Evolutionary conservation across 1,284 basidiomycete genomes (phyloP), one percentile per base, ranked within the genome.

Genomic region (Puccinia polysora): DNA sequence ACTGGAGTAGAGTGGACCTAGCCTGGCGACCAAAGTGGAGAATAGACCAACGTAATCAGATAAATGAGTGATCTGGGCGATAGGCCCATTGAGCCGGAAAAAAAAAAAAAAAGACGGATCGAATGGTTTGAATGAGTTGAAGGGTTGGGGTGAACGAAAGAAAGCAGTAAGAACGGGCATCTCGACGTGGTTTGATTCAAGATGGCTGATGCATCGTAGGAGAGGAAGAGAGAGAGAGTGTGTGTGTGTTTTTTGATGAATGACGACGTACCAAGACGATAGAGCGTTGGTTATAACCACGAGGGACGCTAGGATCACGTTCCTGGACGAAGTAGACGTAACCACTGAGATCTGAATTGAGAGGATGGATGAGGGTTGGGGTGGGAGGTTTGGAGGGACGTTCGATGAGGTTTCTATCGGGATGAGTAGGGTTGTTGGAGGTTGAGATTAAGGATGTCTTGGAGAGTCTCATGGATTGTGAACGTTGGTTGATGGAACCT

Each of bases 241-340:
- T 28, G 47, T 3, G 8, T 20, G 47, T 52, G 32, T 63, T 45
- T 45, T 23, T 10, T 20, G 20, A 4, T 34, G 12, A 32, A 38
- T 50, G 34, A 6, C 4, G 14, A 68, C 55, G 32, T 12, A 68
- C 65, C 23, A 68, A 43, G 40, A 68, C 65, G 8, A 68, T 15
- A 3, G 65, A 68, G 36, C 53, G 52, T 59, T 75, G 79, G 40
- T 79, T 79, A 69, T 80, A 80, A 20, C 79, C 79, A 25, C 79
- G 74, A 12, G 75, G 69, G 50, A 77, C 76, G 47, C 72, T 73
- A 0, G 79, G 52, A 40, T 80, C 78, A 25, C 74, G 73, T 59
- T 76, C 76, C 68, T 80, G 79, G 5, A 76, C 76, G 65, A 79
- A 80, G 69, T 77, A 80, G 52, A 77, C 77, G 60, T 78, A 79